These are phyloP conservation scores for Vachellia collinsii DNA, from an alignment of 306 rosid species.

Conservation along the genomic window DNA sequence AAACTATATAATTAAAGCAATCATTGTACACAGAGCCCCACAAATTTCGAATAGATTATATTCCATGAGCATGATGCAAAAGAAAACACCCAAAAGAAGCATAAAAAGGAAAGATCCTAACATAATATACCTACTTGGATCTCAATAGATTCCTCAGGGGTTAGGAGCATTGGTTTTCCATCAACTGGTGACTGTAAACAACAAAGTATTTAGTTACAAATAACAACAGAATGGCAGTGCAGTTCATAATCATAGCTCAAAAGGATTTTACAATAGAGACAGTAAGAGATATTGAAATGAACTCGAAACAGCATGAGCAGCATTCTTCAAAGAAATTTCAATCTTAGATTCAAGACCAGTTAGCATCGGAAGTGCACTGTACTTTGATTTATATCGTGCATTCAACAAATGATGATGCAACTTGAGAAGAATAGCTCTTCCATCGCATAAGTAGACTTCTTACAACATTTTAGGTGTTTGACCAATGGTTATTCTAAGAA, in stretches of 20 bases:
- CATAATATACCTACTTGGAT: conserved; percentile 69
- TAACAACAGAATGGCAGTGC: conserved; percentile 28
- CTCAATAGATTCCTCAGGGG: conserved; percentile 96
- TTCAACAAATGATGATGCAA: neutral
- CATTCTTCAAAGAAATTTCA: neutral
- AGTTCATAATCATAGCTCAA: conserved; percentile 24
- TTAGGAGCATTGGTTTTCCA: conserved; percentile 97
- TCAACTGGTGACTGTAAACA: conserved; percentile 84
- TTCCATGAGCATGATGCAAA: neutral
- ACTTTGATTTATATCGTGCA: neutral
- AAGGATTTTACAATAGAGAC: neutral
- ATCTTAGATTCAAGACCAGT: neutral
- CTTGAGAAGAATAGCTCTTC: conserved; percentile 1
- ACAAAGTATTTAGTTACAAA: conserved; percentile 30
- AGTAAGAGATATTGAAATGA: neutral
- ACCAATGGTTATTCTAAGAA: neutral
- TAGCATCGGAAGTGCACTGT: neutral
- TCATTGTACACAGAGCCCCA: conserved; percentile 1
- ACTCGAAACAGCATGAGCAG: conserved; percentile 5
- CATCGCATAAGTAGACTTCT: neutral
- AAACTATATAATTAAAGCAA: conserved; percentile 28
- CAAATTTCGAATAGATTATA: conserved; percentile 7
- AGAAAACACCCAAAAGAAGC: conserved; percentile 10
- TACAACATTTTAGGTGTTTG: neutral
- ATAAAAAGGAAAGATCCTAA: conserved; percentile 7